Evolutionary conservation across 768 basidiomycete species (phyloP).

Genomic region (Tremella yokohamensis): DNA sequence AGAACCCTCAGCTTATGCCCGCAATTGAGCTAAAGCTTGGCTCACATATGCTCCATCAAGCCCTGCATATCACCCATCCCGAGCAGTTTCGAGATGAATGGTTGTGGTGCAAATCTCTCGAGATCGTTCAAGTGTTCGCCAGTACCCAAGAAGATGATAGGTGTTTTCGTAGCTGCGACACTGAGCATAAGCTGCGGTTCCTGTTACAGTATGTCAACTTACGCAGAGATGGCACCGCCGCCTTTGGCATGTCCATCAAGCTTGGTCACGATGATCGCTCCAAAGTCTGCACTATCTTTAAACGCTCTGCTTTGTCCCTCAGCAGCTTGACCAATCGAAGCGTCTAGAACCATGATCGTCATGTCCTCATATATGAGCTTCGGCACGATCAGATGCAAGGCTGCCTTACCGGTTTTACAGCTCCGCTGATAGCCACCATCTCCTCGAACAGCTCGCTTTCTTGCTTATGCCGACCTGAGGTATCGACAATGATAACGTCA

Average conservation of each 20-base stretch:
- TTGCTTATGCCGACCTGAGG: slow-evolving; percentile 93
- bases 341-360: slow-evolving; percentile 93
- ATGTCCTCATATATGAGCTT: slow-evolving; percentile 57
- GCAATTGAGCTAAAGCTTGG: background rate
- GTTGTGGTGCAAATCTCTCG: slow-evolving; percentile 90
- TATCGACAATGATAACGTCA: slow-evolving; percentile 98
- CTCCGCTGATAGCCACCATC: slow-evolving; percentile 93
- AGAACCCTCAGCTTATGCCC: slow-evolving; percentile 9
- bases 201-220: slow-evolving; percentile 48
- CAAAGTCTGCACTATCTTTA: slow-evolving; percentile 96
- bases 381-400: background rate
- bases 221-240: slow-evolving; percentile 99
- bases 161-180: slow-evolving; percentile 97
- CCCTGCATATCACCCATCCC: slow-evolving; percentile 96
- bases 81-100: slow-evolving; percentile 93
- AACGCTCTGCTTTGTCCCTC: slow-evolving; percentile 94
- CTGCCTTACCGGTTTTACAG: slow-evolving; percentile 68
- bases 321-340: slow-evolving; percentile 97
- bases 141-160: slow-evolving; percentile 96
- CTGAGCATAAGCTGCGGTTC: slow-evolving; percentile 53
- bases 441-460: slow-evolving; percentile 94
- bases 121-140: slow-evolving; percentile 98
- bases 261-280: slow-evolving; percentile 98
- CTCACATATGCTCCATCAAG: slow-evolving; percentile 87
- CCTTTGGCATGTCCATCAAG: slow-evolving; percentile 99